These are phyloP conservation scores for Phaeotremella skinneri DNA, from an alignment of 768 basidiomycete species.

Conservation along the genomic window DNA sequence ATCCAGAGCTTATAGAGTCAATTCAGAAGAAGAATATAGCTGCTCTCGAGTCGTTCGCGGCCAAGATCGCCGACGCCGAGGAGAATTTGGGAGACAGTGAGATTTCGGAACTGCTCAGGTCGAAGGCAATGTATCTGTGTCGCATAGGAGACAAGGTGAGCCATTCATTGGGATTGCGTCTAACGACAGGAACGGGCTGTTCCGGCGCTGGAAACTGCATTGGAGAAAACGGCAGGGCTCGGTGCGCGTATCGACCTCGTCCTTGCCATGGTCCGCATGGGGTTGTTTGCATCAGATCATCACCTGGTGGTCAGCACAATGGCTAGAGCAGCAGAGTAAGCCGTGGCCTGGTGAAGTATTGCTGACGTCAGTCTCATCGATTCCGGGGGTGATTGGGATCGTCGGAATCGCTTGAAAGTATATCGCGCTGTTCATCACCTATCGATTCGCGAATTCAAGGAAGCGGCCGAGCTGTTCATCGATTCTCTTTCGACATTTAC, in stretches of 20 bases:
- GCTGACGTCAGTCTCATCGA: conserved; percentile 68
- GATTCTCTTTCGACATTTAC: conserved; percentile 94
- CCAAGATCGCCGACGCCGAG: conserved; percentile 76
- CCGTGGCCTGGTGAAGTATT: neutral
- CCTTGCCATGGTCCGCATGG: conserved; percentile 80
- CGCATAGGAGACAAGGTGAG: conserved; percentile 77
- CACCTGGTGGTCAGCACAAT: conserved; percentile 69
- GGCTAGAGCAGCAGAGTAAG: conserved; percentile 75
- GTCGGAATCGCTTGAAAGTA: conserved; percentile 92
- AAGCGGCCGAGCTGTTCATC: conserved; percentile 76
- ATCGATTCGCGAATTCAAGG: conserved; percentile 87
- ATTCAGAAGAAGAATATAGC: conserved; percentile 70
- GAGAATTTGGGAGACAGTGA: conserved; percentile 91
- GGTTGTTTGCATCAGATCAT: conserved; percentile 82
- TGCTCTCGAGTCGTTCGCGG: conserved; percentile 71
- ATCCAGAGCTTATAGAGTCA: conserved; percentile 56
- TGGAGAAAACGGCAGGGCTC: conserved; percentile 87
- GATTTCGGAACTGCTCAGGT: conserved; percentile 80
- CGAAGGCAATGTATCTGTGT: conserved; percentile 79
- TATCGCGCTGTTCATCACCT: conserved; percentile 83
- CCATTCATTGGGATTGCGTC: neutral
- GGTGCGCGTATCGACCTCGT: conserved; percentile 92
- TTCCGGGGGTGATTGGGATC: conserved; percentile 96
- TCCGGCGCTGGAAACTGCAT: conserved; percentile 73
- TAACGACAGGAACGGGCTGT: conserved; percentile 68